Evolutionary conservation across 2,329 filamentous ascomycete genomes (phyloP), one percentile per base, ranked within the genome.

Genomic region (Pseudocercospora pini-densiflorae): DNA sequence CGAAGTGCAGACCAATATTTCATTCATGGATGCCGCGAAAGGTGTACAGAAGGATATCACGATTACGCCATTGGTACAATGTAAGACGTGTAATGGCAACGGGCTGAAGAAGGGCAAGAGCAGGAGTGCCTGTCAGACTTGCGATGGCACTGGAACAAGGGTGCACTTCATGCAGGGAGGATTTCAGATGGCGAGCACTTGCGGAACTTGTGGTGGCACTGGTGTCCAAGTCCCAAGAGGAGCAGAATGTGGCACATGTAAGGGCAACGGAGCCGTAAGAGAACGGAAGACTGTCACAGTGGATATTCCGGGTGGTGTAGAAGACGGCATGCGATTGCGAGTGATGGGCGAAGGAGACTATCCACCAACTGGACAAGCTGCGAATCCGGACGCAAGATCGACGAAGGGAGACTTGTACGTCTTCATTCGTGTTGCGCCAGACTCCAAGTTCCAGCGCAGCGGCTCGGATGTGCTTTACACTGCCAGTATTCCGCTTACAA

Each of bases 151-250:
- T 1, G 95, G 95, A 59, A 92, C 91, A 43, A 86, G 92, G 64
- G 90, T 98, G 58, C 93, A 97, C 79, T 90, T 93, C 76, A 91
- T 97, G 87, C 89, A 92, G 73, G 93, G 93, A 62, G 94, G 93
- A 24, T 98, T 99, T 82, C 94, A 98, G 82, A 94, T 99, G 90
- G 92, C 92, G 4, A 92, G 92, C 68, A 96, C 93, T 1, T 99
- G 95, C 79, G 85, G 87, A 21, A 82, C 88, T 40, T 99, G 95
- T 78, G 89, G 89, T 60, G 95, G 95, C 2, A 89, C 87, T 53
- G 95, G 95, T 57, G 83, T 89, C 61, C 85, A 87, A 2, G 90
- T 93, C 36, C 93, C 95, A 2, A 88, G 87, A 72, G 93, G 93
- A 53, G 90, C 89, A 10, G 92, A 96, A 75, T 99, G 95, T 80